Evolutionary conservation across 2,329 filamentous ascomycete species (phyloP).

Genomic region (Rachicladosporium sp.): DNA sequence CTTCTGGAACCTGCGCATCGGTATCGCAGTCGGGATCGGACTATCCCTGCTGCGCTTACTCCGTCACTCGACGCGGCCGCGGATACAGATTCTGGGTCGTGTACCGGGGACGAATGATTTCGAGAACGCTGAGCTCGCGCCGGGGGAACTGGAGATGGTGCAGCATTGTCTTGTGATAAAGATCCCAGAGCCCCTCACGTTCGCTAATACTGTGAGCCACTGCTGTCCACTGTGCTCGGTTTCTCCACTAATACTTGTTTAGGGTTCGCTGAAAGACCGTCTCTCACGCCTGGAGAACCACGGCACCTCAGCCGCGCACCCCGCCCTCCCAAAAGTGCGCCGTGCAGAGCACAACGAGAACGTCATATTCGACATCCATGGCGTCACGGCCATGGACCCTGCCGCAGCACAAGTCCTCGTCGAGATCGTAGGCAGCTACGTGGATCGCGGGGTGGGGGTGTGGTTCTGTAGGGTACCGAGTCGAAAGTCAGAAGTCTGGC

Average conservation of each 20-base stretch:
- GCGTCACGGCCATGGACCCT: conserved; percentile 89
- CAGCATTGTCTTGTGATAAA: conserved; percentile 93
- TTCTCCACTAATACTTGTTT: too few species aligned
- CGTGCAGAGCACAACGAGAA: conserved; percentile 74
- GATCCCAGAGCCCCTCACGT: conserved; percentile 91
- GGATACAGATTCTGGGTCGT: conserved; percentile 90
- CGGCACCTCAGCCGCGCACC: conserved; percentile 74
- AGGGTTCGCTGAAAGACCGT: conserved; percentile 61
- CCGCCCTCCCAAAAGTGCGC: conserved; percentile 70
- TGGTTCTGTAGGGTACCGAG: conserved; percentile 54
- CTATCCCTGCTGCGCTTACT: conserved; percentile 83
- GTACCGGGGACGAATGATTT: conserved; percentile 73
- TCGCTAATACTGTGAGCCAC: conserved; percentile 71
- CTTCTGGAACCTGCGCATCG: conserved; percentile 86
- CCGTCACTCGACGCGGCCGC: conserved; percentile 76
- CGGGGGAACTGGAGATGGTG: conserved; percentile 58
- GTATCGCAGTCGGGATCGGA: conserved; percentile 87
- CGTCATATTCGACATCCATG: conserved; percentile 93
- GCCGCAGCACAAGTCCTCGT: conserved; percentile 82
- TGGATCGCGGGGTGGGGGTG: conserved; percentile 61
- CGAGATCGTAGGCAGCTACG: conserved; percentile 76
- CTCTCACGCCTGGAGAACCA: conserved; percentile 78
- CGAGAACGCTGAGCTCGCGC: conserved; percentile 60
- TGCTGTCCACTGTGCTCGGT: too few species aligned
- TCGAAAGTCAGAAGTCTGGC: conserved; percentile 48